Percentiles rank a stretch among this genome's conserved stretches.
Evolutionary conservation across 2,329 filamentous ascomycete genomes (phyloP).

Genomic region (Trichoderma polysporum): DNA sequence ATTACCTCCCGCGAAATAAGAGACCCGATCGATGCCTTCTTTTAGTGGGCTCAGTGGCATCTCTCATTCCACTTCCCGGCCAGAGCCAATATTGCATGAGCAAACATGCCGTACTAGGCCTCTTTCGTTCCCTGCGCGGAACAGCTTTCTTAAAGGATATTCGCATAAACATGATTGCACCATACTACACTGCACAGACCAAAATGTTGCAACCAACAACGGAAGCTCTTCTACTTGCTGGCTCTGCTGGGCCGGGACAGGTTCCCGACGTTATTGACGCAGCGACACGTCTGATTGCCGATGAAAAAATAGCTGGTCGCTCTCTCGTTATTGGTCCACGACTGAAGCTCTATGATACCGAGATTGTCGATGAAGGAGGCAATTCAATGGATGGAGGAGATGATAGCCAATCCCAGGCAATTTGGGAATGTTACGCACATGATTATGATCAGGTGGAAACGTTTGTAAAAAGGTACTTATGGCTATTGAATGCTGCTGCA

Average conservation of each 20-base stretch:
- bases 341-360: slow-evolving; percentile 36
- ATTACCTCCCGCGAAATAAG: slow-evolving; percentile 33
- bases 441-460: slow-evolving; percentile 57
- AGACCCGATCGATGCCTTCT: slow-evolving; percentile 57
- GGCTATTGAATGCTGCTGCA: slow-evolving; percentile 53
- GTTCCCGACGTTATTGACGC: slow-evolving; percentile 63
- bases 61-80: slow-evolving; percentile 45
- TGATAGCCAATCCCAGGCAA: slow-evolving; percentile 42
- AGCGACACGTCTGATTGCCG: slow-evolving; percentile 60
- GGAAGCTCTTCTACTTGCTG: slow-evolving; percentile 55
- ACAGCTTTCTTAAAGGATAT: slow-evolving; percentile 49
- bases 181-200: slow-evolving; percentile 66
- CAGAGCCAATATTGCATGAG: slow-evolving; percentile 57
- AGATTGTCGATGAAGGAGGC: slow-evolving; percentile 30
- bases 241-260: slow-evolving; percentile 48
- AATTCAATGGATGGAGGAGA: slow-evolving; percentile 31
- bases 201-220: slow-evolving; percentile 47
- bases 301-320: slow-evolving; percentile 56
- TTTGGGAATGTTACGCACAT: slow-evolving; percentile 62
- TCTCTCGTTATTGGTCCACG: slow-evolving; percentile 59
- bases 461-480: slow-evolving; percentile 54
- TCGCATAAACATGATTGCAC: slow-evolving; percentile 64
- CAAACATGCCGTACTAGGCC: slow-evolving; percentile 66
- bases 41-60: slow-evolving; percentile 62
- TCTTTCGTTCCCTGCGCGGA: slow-evolving; percentile 59